Evolutionary conservation across 2,329 filamentous ascomycete genomes (phyloP), one percentile per base, ranked within the genome.

Genomic region (Penicillium glabrum): DNA sequence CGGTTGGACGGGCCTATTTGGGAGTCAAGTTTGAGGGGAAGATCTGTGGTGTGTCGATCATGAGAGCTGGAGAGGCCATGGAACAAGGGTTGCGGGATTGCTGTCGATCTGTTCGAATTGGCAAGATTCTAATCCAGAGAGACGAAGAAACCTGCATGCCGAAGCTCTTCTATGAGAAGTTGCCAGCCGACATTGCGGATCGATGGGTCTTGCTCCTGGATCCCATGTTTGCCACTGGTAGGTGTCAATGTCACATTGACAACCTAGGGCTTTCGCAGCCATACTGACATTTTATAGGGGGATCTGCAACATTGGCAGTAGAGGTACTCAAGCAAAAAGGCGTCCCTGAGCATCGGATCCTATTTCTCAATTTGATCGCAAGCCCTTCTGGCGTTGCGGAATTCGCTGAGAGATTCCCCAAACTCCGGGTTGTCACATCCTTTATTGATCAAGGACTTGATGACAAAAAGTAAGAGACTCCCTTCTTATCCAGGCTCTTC

Each of bases 211-310:
- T 99, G 58, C 81, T 99, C 45, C 79, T 99, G 46, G 95, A 99
- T 72, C 95, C 95, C n/a, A 99, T 99, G 95, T 93, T 99, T 77
- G 95, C 95, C 56, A 99, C 95, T 66, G 93, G 91, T 93, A 77
- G 63, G 61, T 55, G n/a, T 31, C 24, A 47, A 5, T 26, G 11
- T 58, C 10, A 11, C 21, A 50, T 31, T 13, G 50, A 21, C 21
- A 33, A 47, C 33, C 37, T 5, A 16, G n/a, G n/a, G 10, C 26
- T 33, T 29, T 21, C 26, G 14, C 3, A 24, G 24, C 26, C 41
- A 37, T 56, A 35, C 62, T 68, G 14, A 63, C 47, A 44, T 26
- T n/a, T 21, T 46, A 39, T 57, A 95, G 92, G 93, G 65, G 95
- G 95, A 46, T 97, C 93, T 56, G 95, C 95, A 51, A 95, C 92